Evolutionary conservation across 1,284 basidiomycete species (phyloP), one percentile per base, ranked within the genome.

Genomic region (Cystobasidium slooffiae): DNA sequence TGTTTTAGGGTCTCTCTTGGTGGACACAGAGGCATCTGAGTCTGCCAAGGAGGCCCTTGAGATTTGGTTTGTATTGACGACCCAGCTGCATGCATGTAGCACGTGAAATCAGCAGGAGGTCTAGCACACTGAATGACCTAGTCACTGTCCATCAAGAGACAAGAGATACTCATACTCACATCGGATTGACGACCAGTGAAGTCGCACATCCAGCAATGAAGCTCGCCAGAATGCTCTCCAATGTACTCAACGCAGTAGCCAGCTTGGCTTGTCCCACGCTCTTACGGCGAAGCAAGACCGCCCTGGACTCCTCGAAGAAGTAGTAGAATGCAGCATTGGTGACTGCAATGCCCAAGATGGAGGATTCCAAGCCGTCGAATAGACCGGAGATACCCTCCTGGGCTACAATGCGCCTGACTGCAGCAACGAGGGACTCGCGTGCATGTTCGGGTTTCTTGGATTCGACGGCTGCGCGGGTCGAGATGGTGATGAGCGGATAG

Each of bases 161-260:
- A 53, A 20, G n/a, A 20, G 10, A 22, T 22, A 14, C n/a, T 20
- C 6, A 6, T 6, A 16, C 68, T 37, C 94, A 97, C 78, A 99
- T 91, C 0, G 96, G 96, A 83, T 98, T 99, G 82, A 90, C 92
- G 76, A 93, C 86, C 75, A 97, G 84, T 0, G 94, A 92, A 0
- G 96, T 98, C 6, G 92, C 91, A 22, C 92, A 92, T 52, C 95
- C 94, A 47, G 75, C 70, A 14, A 74, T 52, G 47, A 70, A 63
- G 51, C 52, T 61, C 6, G 92, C 90, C 18, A 97, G 81, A 82
- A 99, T 96, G 55, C 94, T 94, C 83, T 99, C 94, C 37, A 88
- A 80, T 0, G 94, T 94, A 65, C 85, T 89, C 31, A 98, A 85
- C 0, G 88, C 55, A 9, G 56, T 44, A 31, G 44, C 53, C 6